Evolutionary conservation across 768 basidiomycete species (phyloP), one percentile per base, ranked within the genome.

Genomic region (Neoboletus brunneissimus): DNA sequence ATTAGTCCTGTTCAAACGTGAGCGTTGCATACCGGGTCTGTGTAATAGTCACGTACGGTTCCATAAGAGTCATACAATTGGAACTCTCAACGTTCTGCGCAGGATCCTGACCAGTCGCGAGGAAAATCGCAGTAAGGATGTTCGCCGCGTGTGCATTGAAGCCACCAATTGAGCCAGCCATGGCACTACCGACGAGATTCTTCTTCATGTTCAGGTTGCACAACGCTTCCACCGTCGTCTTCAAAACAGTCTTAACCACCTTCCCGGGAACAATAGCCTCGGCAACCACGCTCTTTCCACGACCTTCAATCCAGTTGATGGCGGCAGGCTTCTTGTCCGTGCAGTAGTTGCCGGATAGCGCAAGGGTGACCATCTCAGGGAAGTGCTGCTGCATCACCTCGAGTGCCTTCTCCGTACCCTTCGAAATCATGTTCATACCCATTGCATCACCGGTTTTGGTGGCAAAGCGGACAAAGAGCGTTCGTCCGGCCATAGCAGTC

Each of bases 381-480:
- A 93, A 99, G 65, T 86, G 73, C 48, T 79, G 77, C 63, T 81
- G 79, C 81, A 93, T 80, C 22, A 79, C 81, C 66, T 89, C 93
- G 13, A 99, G 81, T 22, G 94, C 94, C 74, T 90, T 91, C 77
- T 98, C 97, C 11, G 94, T 94, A 3, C 95, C 97, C 75, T 99
- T 99, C 10, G 89, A 91, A 68, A 98, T 97, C 97, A 98, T 99
- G 79, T 99, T 99, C 97, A 99, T 99, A 18, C 97, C 97, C 96
- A 98, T 99, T 41, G 97, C 96, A 67, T 98, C 96, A 31, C 95
- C 97, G 0, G 97, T 98, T 53, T 84, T 86, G 15, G 94, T 97
- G 56, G 90, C 89, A 67, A 99, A 98, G 46, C 97, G 84, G 23
- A 98, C 86, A 69, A 87, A 99, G 38, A 99, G 76, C 38, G 94